These are phyloP conservation scores for Chimonanthus salicifolius DNA, from an alignment of 164 flowering plant species.

Conservation along the genomic window DNA sequence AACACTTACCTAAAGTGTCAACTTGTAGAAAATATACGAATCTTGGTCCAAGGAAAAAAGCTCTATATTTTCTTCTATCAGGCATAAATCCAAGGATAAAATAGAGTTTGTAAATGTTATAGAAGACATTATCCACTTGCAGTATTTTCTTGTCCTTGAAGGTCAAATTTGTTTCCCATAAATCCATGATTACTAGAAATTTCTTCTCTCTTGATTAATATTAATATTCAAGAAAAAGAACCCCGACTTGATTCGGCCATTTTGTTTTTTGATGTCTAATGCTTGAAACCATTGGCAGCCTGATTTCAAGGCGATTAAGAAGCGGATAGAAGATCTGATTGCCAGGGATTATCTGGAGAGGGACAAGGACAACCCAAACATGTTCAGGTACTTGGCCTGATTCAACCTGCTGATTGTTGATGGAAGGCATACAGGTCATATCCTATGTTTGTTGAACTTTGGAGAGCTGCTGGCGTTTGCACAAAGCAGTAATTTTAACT, in stretches of 20 bases:
- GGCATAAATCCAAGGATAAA: too few relatives aligned
- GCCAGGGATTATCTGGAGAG: conserved; percentile 87
- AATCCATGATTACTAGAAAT: too few relatives aligned
- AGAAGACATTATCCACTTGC: too few relatives aligned
- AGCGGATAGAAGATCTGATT: conserved; percentile 76
- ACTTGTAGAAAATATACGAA: too few relatives aligned
- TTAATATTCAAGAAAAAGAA: background rate
- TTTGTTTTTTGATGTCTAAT: conserved; percentile 6
- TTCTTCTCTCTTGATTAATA: background rate
- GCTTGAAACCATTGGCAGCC: conserved; percentile 40
- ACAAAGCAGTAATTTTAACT: background rate
- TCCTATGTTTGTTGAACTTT: background rate
- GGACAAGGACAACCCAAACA: conserved; percentile 70
- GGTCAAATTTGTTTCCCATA: too few relatives aligned
- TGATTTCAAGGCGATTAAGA: conserved; percentile 78
- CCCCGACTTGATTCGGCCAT: background rate
- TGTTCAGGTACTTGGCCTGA: conserved; percentile 84
- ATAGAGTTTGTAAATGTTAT: too few relatives aligned
- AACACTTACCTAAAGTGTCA: too few relatives aligned
- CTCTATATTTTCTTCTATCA: background rate
- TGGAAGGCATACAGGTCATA: background rate
- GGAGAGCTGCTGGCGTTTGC: conserved; percentile 11
- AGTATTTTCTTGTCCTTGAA: too few relatives aligned
- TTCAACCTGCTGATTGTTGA: conserved; percentile 1
- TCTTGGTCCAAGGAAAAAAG: background rate